Percentiles rank a stretch among this genome's conserved stretches.
Conservation (phyloP, 1,284 basidiomycete genomes). For the Irpex sp. region DNA sequence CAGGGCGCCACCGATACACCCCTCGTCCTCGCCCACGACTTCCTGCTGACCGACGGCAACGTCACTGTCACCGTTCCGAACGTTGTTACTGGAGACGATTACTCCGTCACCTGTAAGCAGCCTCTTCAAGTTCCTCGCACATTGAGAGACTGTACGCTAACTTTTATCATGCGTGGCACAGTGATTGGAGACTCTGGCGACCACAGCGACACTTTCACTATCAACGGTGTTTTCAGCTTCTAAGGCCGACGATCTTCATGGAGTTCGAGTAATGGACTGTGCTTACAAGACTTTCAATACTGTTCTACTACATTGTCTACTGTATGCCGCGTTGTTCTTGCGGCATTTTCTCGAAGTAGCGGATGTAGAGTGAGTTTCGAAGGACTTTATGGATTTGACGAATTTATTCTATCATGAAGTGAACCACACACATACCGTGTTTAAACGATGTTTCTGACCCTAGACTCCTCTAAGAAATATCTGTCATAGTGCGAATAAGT, state of each 20-base stretch:
- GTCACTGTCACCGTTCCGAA: conserved; percentile 5
- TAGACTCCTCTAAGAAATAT: too few relatives aligned
- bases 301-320: too few relatives aligned
- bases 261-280: too few relatives aligned
- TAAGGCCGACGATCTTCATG: not conserved
- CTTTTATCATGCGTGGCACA: not conserved
- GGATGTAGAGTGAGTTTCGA: too few relatives aligned
- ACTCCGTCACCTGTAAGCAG: conserved; percentile 8
- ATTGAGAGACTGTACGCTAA: not conserved
- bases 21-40: conserved; percentile 5
- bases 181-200: not conserved
- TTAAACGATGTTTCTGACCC: too few relatives aligned
- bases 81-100: conserved; percentile 5
- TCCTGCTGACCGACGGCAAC: conserved; percentile 3
- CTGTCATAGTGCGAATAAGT: too few relatives aligned
- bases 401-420: too few relatives aligned
- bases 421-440: too few relatives aligned
- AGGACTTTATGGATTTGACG: too few relatives aligned
- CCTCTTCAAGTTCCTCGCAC: not conserved
- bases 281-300: too few relatives aligned
- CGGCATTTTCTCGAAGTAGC: too few relatives aligned
- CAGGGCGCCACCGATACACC: conserved; percentile 12
- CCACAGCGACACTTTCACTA: not conserved
- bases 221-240: not conserved
- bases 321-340: too few relatives aligned